Evolutionary conservation across 176 grass and related monocot genomes (phyloP).

Genomic region (Cenchrus purpureus): DNA sequence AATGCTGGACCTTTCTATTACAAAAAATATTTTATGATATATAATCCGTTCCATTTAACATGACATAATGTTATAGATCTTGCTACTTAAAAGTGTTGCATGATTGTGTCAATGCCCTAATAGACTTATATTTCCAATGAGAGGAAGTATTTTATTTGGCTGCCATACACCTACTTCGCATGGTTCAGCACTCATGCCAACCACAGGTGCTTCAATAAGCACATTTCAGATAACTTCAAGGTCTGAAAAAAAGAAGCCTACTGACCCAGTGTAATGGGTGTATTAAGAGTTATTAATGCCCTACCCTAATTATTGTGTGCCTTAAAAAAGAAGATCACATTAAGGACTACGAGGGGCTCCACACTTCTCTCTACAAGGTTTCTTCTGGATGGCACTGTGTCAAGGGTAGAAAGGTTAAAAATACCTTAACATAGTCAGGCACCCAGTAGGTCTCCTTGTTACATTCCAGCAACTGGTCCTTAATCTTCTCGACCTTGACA

Average conservation of each 20-base stretch:
- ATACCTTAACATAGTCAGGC: constrained; percentile 98
- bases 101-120: too few relatives aligned
- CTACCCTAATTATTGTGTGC: not conserved
- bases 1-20: not conserved
- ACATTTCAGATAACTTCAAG: not conserved
- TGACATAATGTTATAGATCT: too few relatives aligned
- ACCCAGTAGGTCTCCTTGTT: constrained; percentile 97
- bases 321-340: not conserved
- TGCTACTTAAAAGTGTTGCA: too few relatives aligned
- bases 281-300: not conserved
- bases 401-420: constrained; percentile 25
- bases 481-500: constrained; percentile 97
- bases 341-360: not conserved
- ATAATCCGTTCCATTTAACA: too few relatives aligned
- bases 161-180: not conserved
- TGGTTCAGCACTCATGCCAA: not conserved
- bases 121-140: not conserved
- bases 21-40: too few relatives aligned
- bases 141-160: not conserved
- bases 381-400: constrained; percentile 1
- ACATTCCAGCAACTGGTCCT: constrained; percentile 89
- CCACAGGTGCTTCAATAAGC: not conserved
- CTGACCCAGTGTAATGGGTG: not conserved
- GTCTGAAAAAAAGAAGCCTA: constrained; percentile 1
- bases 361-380: not conserved